Evolutionary conservation across 352 stramenopile species (phyloP).

Genomic region (Albugo laibachii): DNA sequence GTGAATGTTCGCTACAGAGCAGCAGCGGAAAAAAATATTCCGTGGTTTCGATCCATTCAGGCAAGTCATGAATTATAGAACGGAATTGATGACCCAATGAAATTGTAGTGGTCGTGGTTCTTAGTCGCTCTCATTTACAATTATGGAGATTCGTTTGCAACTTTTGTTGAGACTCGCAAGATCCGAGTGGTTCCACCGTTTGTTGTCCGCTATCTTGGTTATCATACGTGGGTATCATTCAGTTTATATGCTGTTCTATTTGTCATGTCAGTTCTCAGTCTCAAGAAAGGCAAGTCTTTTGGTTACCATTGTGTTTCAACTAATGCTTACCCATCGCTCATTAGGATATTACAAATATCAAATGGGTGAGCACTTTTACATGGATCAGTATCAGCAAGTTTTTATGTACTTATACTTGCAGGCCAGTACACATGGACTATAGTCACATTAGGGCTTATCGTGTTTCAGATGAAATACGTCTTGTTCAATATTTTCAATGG

Average conservation of each 20-base stretch:
- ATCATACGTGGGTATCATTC: slow-evolving; percentile 86
- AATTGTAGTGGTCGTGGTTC: slow-evolving; percentile 93
- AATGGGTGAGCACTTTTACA: slow-evolving; percentile 33
- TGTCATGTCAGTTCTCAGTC: slow-evolving; percentile 88
- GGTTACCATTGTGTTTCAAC: slow-evolving; percentile 1
- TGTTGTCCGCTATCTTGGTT: slow-evolving; percentile 77
- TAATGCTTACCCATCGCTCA: neutral
- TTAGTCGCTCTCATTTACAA: slow-evolving; percentile 93
- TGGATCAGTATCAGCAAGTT: neutral
- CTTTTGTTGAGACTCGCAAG: slow-evolving; percentile 72
- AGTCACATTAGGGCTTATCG: slow-evolving; percentile 85
- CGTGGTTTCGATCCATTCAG: slow-evolving; percentile 92
- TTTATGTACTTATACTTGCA: slow-evolving; percentile 1
- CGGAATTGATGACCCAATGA: neutral
- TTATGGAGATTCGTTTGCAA: slow-evolving; percentile 77
- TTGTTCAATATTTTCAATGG: slow-evolving; percentile 92
- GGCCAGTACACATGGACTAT: slow-evolving; percentile 94
- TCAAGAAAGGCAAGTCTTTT: slow-evolving; percentile 51
- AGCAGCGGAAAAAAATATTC: slow-evolving; percentile 88
- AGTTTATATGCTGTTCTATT: slow-evolving; percentile 89
- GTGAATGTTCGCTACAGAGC: slow-evolving; percentile 95
- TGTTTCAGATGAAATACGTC: slow-evolving; percentile 95
- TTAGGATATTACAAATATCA: slow-evolving; percentile 89
- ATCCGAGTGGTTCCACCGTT: slow-evolving; percentile 54
- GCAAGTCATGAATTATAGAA: slow-evolving; percentile 2